Evolutionary conservation across 225 moss, liverwort and hornwort genomes (phyloP).

Genomic region (Lunularia cruciata): DNA sequence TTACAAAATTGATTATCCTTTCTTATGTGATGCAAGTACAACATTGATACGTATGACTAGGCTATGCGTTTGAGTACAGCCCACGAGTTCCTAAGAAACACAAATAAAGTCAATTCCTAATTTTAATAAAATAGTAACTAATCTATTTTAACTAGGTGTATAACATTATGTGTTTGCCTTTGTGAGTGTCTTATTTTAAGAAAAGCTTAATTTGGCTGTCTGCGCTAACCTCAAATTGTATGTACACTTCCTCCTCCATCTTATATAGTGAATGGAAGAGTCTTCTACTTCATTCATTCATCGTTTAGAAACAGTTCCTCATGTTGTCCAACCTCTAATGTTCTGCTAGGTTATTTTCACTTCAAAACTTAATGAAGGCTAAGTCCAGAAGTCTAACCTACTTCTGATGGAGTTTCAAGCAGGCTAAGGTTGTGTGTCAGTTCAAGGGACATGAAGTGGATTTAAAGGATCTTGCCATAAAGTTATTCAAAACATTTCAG

Average conservation of each 20-base stretch:
- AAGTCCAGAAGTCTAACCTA: too few species aligned
- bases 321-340: too few species aligned
- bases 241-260: too few species aligned
- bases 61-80: conserved; percentile 89
- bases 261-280: not conserved
- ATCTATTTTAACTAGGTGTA: not conserved
- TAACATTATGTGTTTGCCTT: too few species aligned
- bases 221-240: too few species aligned
- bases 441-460: conserved; percentile 99
- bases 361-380: too few species aligned
- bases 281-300: conserved; percentile 1
- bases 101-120: conserved; percentile 69
- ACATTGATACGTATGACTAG: conserved; percentile 97
- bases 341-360: too few species aligned
- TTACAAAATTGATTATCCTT: too few species aligned
- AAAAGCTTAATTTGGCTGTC: too few species aligned
- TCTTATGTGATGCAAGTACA: conserved; percentile 54
- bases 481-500: conserved; percentile 76
- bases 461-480: conserved; percentile 90
- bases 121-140: not conserved
- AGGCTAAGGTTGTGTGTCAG: conserved; percentile 99
- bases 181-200: too few species aligned
- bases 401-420: too few species aligned
- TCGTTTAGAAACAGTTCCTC: too few species aligned
- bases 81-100: conserved; percentile 73